These are phyloP conservation scores for Leccinum fibrillosum DNA, from an alignment of 768 basidiomycete genomes.

Conservation along the genomic window DNA sequence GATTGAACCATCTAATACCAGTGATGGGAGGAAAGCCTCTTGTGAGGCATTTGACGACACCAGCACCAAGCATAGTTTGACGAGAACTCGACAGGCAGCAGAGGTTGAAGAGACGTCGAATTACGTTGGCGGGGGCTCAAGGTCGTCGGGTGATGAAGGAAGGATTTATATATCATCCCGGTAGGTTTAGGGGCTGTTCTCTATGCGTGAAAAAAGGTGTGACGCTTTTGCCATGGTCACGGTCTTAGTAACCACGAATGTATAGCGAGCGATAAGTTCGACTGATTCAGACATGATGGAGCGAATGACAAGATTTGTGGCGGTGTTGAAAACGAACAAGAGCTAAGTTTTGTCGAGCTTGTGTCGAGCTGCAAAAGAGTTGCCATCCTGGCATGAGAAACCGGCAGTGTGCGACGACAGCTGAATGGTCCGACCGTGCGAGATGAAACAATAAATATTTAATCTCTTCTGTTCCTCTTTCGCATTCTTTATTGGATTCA, in stretches of 20 bases:
- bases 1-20: slow-evolving; percentile 75
- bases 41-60: slow-evolving; percentile 14
- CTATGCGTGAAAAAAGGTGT: slow-evolving; percentile 15
- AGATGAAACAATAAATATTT: slow-evolving; percentile 17
- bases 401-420: slow-evolving; percentile 12
- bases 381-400: slow-evolving; percentile 18
- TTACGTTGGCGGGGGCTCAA: slow-evolving; percentile 8
- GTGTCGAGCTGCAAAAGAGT: slow-evolving; percentile 1
- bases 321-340: slow-evolving; percentile 9
- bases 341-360: neutral
- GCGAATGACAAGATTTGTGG: slow-evolving; percentile 15
- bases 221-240: slow-evolving; percentile 21
- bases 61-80: slow-evolving; percentile 11
- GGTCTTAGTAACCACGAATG: slow-evolving; percentile 12
- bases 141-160: slow-evolving; percentile 12
- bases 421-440: slow-evolving; percentile 2
- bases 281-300: slow-evolving; percentile 12
- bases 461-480: slow-evolving; percentile 2
- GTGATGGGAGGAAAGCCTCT: slow-evolving; percentile 45
- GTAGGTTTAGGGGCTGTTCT: slow-evolving; percentile 7
- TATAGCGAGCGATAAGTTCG: slow-evolving; percentile 1
- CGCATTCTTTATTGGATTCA: slow-evolving; percentile 19
- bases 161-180: slow-evolving; percentile 27
- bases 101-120: neutral
- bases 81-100: neutral